Conservation (phyloP, 2,329 filamentous ascomycete genomes). For the Colletotrichum godetiae region DNA sequence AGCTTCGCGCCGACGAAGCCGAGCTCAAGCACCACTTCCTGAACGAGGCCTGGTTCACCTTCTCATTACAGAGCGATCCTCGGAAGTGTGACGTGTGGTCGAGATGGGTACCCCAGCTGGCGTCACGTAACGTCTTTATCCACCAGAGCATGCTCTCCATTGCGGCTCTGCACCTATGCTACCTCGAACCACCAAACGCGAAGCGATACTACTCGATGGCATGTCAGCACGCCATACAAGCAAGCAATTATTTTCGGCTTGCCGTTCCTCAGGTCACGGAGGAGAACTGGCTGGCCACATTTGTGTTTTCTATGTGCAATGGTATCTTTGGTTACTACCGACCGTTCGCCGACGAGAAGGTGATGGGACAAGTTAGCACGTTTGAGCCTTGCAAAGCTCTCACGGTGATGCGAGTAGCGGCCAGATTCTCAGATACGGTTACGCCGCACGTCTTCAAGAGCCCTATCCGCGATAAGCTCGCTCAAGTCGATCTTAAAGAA, state of each 20-base stretch:
- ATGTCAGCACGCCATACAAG: slow-evolving; percentile 34
- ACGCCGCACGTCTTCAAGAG: slow-evolving; percentile 28
- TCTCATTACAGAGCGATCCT: slow-evolving; percentile 30
- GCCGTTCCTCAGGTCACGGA: slow-evolving; percentile 33
- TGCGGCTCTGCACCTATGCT: slow-evolving; percentile 35
- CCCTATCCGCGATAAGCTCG: slow-evolving; percentile 29
- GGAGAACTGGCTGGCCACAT: slow-evolving; percentile 35
- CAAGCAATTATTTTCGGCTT: slow-evolving; percentile 35
- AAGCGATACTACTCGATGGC: slow-evolving; percentile 36
- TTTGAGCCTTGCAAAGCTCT: slow-evolving; percentile 31
- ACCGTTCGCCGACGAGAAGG: slow-evolving; percentile 33
- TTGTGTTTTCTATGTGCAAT: slow-evolving; percentile 35
- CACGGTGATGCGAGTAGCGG: slow-evolving; percentile 30
- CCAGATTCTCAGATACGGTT: slow-evolving; percentile 32
- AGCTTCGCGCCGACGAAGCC: slow-evolving; percentile 33
- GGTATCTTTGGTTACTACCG: slow-evolving; percentile 36
- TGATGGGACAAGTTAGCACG: slow-evolving; percentile 19
- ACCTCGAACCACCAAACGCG: slow-evolving; percentile 31
- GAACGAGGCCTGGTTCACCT: slow-evolving; percentile 35
- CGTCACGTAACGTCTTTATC: slow-evolving; percentile 32
- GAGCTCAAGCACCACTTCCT: slow-evolving; percentile 37
- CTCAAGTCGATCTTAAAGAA: slow-evolving; percentile 26
- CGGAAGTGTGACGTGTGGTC: slow-evolving; percentile 36
- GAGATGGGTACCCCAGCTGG: slow-evolving; percentile 34
- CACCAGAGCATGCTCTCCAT: slow-evolving; percentile 36